These are phyloP conservation scores for Penicillium ochrochloron DNA, from an alignment of 495 filamentous ascomycete genomes.

Conservation along the genomic window DNA sequence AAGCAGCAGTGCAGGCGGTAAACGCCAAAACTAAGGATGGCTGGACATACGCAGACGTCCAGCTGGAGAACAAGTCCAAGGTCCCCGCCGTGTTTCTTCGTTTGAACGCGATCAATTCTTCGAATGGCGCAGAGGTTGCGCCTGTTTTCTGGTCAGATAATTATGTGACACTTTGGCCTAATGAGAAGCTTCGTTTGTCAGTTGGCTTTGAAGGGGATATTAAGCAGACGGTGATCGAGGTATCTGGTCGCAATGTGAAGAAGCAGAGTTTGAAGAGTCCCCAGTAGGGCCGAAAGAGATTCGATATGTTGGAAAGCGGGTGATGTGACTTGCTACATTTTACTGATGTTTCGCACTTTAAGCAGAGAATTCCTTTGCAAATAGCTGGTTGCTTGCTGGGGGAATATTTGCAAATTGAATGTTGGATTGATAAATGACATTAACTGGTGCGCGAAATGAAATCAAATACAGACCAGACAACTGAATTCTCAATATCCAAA, in stretches of 20 bases:
- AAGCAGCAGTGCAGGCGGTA: conserved; percentile 20
- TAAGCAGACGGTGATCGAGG: not conserved
- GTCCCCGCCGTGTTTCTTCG: conserved; percentile 63
- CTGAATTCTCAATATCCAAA: not conserved
- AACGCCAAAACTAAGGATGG: conserved; percentile 6
- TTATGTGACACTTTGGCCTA: conserved; percentile 64
- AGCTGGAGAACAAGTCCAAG: conserved; percentile 56
- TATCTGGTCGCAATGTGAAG: conserved; percentile 9
- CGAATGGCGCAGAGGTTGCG: conserved; percentile 44
- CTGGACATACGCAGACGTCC: conserved; percentile 28
- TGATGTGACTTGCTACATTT: not conserved
- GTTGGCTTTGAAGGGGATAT: conserved; percentile 31
- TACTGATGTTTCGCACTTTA: too few relatives aligned
- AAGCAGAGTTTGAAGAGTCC: conserved; percentile 5
- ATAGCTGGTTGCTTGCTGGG: not conserved
- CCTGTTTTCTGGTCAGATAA: conserved; percentile 65
- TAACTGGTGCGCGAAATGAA: not conserved
- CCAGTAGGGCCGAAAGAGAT: not conserved
- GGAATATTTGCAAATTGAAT: not conserved
- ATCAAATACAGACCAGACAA: not conserved
- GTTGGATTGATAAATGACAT: not conserved
- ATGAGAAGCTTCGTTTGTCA: conserved; percentile 49
- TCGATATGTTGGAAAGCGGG: not conserved
- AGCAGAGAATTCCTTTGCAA: not conserved
- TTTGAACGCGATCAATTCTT: conserved; percentile 48